Evolutionary conservation across 352 stramenopile species (phyloP), one percentile per base, ranked within the genome.

Genomic region (Globisporangium apiculatum): DNA sequence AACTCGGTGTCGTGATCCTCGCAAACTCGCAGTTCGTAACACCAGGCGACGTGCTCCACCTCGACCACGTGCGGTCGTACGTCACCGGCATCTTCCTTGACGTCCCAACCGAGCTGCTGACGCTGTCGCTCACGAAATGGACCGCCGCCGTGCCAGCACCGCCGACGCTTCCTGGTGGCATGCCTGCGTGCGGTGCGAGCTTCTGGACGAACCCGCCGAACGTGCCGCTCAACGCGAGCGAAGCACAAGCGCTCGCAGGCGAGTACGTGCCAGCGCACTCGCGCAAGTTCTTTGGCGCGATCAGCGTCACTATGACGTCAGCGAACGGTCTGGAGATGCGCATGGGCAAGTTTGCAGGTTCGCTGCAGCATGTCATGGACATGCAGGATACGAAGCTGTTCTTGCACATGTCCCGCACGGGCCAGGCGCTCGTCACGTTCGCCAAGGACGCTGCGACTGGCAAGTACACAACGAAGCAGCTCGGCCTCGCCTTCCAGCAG

Each of bases 1-100:
- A 31, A 31, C 58, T 90, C 0, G 75, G 72, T 0, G 73, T 90
- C 31, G 63, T 81, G 48, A 59, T 88, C 46, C 72, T 88, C 62
- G 71, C 68, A 53, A 90, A 90, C 46, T 72, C 77, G 1, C 72
- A 87, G 59, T 69, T 67, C 0, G 64, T 71, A 1, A 57, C 55
- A 0, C 49, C 61, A 3, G 65, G 80, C 48, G 41, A 69, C 0
- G 72, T 65, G 5, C 79, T 71, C 48, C 67, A 66, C 11, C 53
- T 85, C 3, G 72, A 90, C 50, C 77, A 85, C 54, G 74, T 83
- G 41, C 74, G 79, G 2, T 80, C 75, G 51, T 88, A 90, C 57
- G 59, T 87, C 8, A 68, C 84, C 46, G 80, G 80, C 0, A 65
- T 90, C 35, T 86, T 90, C 42, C 58, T 90, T 8, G 75, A 86